Evolutionary conservation across 2,329 filamentous ascomycete genomes (phyloP).

Genomic region (Neophaeococcomyces mojaviensis): DNA sequence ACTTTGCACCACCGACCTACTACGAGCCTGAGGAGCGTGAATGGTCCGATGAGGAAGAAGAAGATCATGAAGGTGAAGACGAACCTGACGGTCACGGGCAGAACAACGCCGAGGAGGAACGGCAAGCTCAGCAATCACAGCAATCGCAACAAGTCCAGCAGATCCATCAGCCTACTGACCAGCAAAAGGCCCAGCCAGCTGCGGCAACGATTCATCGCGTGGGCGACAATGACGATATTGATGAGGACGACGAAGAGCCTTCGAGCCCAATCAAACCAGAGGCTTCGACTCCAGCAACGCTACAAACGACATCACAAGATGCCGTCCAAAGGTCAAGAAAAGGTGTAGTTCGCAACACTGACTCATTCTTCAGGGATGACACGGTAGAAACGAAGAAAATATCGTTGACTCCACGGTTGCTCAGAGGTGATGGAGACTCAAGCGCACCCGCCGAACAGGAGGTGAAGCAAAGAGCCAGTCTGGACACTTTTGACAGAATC

Average conservation of each 20-base stretch:
- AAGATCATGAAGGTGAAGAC: conserved; percentile 30
- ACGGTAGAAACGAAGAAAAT: conserved; percentile 95
- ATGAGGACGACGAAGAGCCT: conserved; percentile 22
- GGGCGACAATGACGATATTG: conserved; percentile 24
- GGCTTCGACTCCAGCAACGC: conserved; percentile 24
- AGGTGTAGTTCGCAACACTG: conserved; percentile 80
- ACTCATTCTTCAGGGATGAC: conserved; percentile 97
- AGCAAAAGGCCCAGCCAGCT: conserved; percentile 16
- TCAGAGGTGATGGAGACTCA: conserved; percentile 81
- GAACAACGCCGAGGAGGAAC: conserved; percentile 31
- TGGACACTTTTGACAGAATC: conserved; percentile 70
- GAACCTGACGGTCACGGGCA: conserved; percentile 41
- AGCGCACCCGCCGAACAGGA: conserved; percentile 75
- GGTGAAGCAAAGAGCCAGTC: conserved; percentile 53
- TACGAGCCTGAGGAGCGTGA: conserved; percentile 82
- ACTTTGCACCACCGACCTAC: conserved; percentile 77
- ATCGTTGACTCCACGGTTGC: conserved; percentile 82
- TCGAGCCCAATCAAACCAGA: conserved; percentile 21
- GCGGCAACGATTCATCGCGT: conserved; percentile 8
- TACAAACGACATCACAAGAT: conserved; percentile 39
- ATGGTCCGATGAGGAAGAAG: conserved; percentile 68
- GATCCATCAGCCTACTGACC: conserved; percentile 6
- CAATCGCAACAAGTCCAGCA: conserved; percentile 30
- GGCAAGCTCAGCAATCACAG: conserved; percentile 19
- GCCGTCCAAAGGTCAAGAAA: conserved; percentile 63